Evolutionary conservation across 1,284 basidiomycete genomes (phyloP), one percentile per base, ranked within the genome.

Genomic region (Ustilago crameri): DNA sequence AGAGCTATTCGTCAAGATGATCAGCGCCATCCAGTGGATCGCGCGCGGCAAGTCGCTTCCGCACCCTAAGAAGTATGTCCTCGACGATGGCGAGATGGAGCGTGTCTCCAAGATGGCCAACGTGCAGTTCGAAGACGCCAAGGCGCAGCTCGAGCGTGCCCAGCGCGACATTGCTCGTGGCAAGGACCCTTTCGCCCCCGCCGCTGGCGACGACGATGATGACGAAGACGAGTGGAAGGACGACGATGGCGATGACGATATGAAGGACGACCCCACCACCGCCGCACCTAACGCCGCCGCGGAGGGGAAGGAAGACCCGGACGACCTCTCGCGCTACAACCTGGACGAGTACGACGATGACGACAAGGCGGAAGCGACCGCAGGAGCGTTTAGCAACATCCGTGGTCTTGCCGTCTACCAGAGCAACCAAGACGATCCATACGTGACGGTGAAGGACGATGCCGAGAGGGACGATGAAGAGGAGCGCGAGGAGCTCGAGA

Each of bases 301-400:
- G 41, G 71, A 52, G 18, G 35, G 18, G 3, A 56, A 50, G 60
- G 74, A 58, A 45, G 88, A 89, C 66, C 86, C 87, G 2, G 90
- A 93, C 71, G 93, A 94, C 84, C 85, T 99, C n/a, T 88, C 90
- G 0, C 86, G 93, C 69, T 99, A 97, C 85, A 91, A 95, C 72
- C 85, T 98, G 67, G 95, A 98, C 82, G 89, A 91, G 42, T 99
- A 98, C 80, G 96, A 96, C 81, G 87, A 97, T 43, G 93, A 97
- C 76, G 88, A 42, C 82, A 88, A 55, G 86, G 87, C 24, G 10
- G 40, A 42, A 17, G 58, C 55, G 24, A 51, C 63, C 47, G 76
- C 88, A 34, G 95, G 95, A 17, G 91, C 93, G 9, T 98, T 99
- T 85, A 93, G 91, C 84, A 96, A 93, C 81, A 93, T 98, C 85